Evolutionary conservation across 192 early-diverging fungal genomes (phyloP).

Genomic region (Thamnidium elegans): DNA sequence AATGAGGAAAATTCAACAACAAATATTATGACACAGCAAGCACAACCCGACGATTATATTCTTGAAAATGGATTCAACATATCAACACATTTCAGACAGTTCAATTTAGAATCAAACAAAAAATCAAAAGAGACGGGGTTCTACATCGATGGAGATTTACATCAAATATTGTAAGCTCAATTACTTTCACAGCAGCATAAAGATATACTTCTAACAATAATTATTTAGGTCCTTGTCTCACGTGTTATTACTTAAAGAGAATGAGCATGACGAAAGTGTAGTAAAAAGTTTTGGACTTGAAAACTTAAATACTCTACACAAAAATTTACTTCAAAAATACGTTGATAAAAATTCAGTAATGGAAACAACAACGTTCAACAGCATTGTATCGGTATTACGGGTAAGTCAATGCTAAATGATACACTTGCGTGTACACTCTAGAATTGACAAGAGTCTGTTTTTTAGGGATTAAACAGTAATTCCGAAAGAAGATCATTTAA

Average conservation of each 20-base stretch:
- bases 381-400: too few species aligned
- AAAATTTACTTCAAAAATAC: background rate
- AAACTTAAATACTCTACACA: background rate
- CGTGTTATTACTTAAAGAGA: background rate
- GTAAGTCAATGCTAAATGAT: background rate
- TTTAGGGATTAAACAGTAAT: background rate
- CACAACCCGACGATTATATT: too few species aligned
- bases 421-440: background rate
- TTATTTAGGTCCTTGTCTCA: background rate
- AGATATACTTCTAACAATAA: background rate
- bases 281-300: background rate
- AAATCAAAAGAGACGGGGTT: background rate
- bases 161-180: background rate
- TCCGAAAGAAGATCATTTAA: background rate
- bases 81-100: background rate
- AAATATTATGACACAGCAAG: too few species aligned
- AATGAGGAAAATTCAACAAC: too few species aligned
- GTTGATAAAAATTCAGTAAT: background rate
- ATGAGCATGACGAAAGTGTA: background rate
- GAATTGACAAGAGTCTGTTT: background rate
- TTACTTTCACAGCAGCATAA: background rate
- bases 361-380: background rate
- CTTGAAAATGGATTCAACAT: too few species aligned
- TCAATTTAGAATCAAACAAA: background rate
- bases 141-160: background rate